These are phyloP conservation scores for Rhodotorula sp. DNA, from an alignment of 1,284 basidiomycete species.

Conservation along the genomic window DNA sequence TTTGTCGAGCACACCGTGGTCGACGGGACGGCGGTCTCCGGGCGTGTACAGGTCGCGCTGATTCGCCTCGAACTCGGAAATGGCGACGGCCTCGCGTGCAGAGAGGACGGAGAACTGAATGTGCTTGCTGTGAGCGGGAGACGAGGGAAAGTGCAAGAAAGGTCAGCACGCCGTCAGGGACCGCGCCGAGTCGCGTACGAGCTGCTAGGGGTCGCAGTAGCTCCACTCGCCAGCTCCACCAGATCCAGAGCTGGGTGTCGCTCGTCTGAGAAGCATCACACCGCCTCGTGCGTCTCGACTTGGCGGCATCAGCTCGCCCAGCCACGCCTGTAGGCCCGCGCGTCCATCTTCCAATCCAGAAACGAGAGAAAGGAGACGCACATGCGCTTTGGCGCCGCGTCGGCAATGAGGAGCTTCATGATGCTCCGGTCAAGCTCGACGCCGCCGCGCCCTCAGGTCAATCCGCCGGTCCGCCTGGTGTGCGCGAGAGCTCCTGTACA, in stretches of 20 bases:
- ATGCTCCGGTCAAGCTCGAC: background rate
- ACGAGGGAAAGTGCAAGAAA: background rate
- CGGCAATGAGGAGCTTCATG: slow-evolving; percentile 83
- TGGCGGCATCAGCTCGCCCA: background rate
- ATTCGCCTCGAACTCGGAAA: slow-evolving; percentile 92
- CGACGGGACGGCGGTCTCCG: slow-evolving; percentile 71
- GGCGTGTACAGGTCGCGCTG: slow-evolving; percentile 80
- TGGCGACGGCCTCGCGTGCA: slow-evolving; percentile 87
- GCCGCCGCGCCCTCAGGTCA: background rate
- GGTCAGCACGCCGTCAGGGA: slow-evolving; percentile 15
- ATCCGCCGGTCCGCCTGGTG: no score
- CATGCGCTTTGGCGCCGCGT: slow-evolving; percentile 90
- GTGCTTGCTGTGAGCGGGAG: slow-evolving; percentile 66
- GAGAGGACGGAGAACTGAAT: slow-evolving; percentile 90
- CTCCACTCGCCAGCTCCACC: background rate
- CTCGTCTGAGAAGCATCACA: background rate
- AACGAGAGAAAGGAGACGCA: slow-evolving; percentile 54
- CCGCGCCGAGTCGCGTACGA: background rate
- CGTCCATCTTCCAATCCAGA: background rate
- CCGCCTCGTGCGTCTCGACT: background rate
- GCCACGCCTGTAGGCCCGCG: background rate
- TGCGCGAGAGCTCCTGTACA: no score
- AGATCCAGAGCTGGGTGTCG: background rate
- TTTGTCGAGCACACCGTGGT: slow-evolving; percentile 84
- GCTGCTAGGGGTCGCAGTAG: no score